These are phyloP conservation scores for Leishmania lainsoni DNA, from an alignment of 208 protist species.

Conservation along the genomic window DNA sequence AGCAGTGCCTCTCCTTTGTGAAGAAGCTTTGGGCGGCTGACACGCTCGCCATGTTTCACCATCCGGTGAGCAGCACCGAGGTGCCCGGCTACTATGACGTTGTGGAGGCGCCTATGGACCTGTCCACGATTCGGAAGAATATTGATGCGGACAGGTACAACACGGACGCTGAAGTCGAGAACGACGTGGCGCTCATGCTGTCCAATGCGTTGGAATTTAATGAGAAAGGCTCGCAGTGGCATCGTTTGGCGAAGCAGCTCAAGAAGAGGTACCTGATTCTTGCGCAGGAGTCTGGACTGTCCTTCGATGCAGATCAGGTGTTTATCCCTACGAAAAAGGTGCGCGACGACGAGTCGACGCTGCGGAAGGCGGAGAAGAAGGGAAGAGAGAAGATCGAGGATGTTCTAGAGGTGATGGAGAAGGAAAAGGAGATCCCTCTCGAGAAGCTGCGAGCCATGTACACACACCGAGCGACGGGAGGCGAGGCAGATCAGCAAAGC, in stretches of 20 bases:
- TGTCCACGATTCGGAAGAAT: slow-evolving; percentile 74
- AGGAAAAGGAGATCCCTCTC: slow-evolving; percentile 81
- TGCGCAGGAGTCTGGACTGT: slow-evolving; percentile 53
- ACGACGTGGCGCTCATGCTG: slow-evolving; percentile 86
- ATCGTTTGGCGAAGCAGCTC: slow-evolving; percentile 64
- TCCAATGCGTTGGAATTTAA: slow-evolving; percentile 90
- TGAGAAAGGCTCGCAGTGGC: slow-evolving; percentile 61
- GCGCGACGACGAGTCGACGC: slow-evolving; percentile 83
- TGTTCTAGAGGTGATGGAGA: slow-evolving; percentile 74
- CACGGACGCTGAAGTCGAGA: slow-evolving; percentile 70
- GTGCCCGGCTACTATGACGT: slow-evolving; percentile 80
- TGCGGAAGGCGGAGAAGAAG: slow-evolving; percentile 70
- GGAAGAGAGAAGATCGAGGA: slow-evolving; percentile 65
- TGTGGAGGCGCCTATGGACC: slow-evolving; percentile 73
- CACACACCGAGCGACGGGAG: slow-evolving; percentile 22
- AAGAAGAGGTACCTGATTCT: slow-evolving; percentile 50
- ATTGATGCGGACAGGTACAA: slow-evolving; percentile 68
- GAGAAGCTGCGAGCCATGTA: slow-evolving; percentile 83
- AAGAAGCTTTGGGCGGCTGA: slow-evolving; percentile 76
- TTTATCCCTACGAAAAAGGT: slow-evolving; percentile 78
- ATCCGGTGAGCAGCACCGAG: slow-evolving; percentile 78
- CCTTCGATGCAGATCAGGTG: slow-evolving; percentile 66
- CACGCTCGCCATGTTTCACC: slow-evolving; percentile 86
- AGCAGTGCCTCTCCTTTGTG: slow-evolving; percentile 66
- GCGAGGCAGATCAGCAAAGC: slow-evolving; percentile 31